These are phyloP conservation scores for Verticillium dahliae DNA, from an alignment of 2,329 filamentous ascomycete genomes.

Conservation along the genomic window DNA sequence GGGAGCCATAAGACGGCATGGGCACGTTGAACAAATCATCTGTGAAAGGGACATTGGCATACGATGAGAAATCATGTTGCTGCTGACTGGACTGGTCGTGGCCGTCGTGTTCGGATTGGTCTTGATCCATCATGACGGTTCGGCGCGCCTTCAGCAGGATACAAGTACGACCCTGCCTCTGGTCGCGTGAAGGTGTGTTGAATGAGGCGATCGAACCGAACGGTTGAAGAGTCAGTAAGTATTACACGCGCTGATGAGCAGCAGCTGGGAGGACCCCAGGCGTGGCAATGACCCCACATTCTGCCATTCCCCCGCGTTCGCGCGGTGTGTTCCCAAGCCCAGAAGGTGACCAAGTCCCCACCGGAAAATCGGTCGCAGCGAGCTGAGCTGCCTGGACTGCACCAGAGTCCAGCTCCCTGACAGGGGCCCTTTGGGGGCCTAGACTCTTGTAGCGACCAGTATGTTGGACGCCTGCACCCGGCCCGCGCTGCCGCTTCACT, in stretches of 20 bases:
- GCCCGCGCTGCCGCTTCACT: not conserved
- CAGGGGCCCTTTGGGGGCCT: not conserved
- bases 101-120: not conserved
- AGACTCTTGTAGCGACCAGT: not conserved
- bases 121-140: not conserved
- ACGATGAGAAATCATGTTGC: not conserved
- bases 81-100: not conserved
- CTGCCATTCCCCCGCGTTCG: not conserved
- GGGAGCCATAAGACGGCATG: conserved; percentile 10
- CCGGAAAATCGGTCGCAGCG: not conserved
- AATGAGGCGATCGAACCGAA: not conserved
- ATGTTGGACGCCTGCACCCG: not conserved
- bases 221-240: not conserved
- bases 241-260: not conserved
- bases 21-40: conserved; percentile 6
- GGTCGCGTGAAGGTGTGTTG: not conserved
- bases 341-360: not conserved
- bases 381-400: not conserved
- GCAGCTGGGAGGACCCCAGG: not conserved
- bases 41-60: not conserved
- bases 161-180: not conserved
- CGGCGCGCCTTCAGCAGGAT: not conserved
- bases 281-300: conserved; percentile 1
- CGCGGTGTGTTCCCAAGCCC: not conserved
- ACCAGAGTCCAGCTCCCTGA: not conserved